Base-by-base conservation (phyloP, 2,329 filamentous ascomycete species). In the Sporothrix schenckii region DNA sequence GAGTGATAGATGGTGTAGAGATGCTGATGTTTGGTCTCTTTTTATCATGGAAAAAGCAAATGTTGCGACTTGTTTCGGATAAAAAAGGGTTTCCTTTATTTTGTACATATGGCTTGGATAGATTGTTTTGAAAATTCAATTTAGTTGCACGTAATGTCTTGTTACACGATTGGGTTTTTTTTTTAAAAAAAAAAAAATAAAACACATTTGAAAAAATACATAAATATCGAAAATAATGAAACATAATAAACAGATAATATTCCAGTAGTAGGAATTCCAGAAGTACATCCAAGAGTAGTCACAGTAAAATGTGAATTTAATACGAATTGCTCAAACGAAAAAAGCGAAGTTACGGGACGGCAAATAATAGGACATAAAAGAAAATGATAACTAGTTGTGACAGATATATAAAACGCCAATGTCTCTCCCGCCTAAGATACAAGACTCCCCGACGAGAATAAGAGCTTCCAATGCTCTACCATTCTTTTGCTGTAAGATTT, bases 81-180 rank as follows among this genome's bases (percentile, higher is more conserved):
- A 10, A 24, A n/a, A 44, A 27, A 54, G 30, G 56, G 19, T 2
- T 7, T 41, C 13, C 41, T 24, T 24, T 24, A 44, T 16, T 44
- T 53, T 66, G 47, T 53, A 66, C 34, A 66, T 66, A 66, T 44
- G 63, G 34, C 11, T n/a, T 41, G 63, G 34, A 66, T 66, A 66
- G 63, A 66, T 52, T 34, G 53, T 34, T 54, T 16, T 39, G 56
- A n/a, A 13, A 61, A 56, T n/a, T n/a, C n/a, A n/a, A n/a, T n/a
- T n/a, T n/a, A n/a, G n/a, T n/a, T n/a, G n/a, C n/a, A n/a, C n/a
- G n/a, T 27, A 27, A 27, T 27, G 27, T 27, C 27, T 27, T 27
- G 27, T 27, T 27, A 27, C 2, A 27, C 2, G 27, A 27, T 27
- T 27, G 27, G 27, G 2, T 4, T 2, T 30, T 30, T 30, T 30